phyloP scores from a whole-genome alignment of 208 protist species.

The Crithidia sp. region DNA sequence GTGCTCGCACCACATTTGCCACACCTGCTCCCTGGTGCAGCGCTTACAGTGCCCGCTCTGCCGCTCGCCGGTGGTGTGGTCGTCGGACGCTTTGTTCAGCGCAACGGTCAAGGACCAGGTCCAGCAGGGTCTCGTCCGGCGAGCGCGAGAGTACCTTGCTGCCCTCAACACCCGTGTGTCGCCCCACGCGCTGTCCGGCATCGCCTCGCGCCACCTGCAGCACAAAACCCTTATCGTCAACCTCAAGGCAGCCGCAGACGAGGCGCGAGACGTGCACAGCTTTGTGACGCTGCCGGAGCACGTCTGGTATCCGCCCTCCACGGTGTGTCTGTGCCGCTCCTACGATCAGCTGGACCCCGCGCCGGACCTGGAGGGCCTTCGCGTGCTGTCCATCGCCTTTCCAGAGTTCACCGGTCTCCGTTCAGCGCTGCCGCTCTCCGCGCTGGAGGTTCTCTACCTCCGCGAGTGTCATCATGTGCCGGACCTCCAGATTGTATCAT shows the following conservation, averaged over 20 bases:
- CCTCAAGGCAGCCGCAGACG: background rate
- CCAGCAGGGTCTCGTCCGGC: background rate
- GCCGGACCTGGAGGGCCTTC: background rate
- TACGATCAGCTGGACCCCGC: background rate
- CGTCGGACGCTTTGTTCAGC: background rate
- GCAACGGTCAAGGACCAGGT: conserved; percentile 3
- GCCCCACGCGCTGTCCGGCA: background rate
- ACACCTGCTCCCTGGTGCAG: conserved; percentile 1
- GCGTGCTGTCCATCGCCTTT: background rate
- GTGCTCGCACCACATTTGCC: conserved; percentile 13
- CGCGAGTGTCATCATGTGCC: background rate
- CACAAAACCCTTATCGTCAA: background rate
- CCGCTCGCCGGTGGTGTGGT: conserved; percentile 6
- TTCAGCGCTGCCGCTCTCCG: background rate
- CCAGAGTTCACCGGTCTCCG: background rate
- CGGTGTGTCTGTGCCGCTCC: conserved; percentile 6
- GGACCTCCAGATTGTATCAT: background rate
- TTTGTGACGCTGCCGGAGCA: background rate
- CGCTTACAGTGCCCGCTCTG: conserved; percentile 8
- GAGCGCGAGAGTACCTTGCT: background rate
- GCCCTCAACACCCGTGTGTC: background rate
- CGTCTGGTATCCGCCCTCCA: background rate
- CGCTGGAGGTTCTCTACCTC: conserved; percentile 11
- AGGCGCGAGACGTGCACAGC: conserved; percentile 4
- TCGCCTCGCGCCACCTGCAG: background rate